phyloP scores from a whole-genome alignment of 164 flowering plant genomes.

The Saururus chinensis region DNA sequence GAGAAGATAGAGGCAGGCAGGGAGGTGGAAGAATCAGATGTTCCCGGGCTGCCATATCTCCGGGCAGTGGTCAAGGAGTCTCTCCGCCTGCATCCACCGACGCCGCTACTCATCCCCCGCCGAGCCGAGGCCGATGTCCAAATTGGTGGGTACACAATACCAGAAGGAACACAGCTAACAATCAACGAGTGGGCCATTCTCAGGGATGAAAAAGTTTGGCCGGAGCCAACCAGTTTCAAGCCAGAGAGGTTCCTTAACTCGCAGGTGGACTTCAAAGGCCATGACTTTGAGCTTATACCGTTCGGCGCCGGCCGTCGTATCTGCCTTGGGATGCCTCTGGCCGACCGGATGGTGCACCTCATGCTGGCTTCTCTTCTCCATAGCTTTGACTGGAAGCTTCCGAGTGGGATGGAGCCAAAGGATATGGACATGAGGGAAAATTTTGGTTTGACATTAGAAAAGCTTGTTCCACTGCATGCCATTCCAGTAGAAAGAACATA shows the following conservation, averaged over 20 bases:
- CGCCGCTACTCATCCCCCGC: slow-evolving; percentile 14
- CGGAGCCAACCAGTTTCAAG: slow-evolving; percentile 12
- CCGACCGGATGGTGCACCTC: slow-evolving; percentile 10
- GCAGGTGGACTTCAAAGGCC: slow-evolving; percentile 1
- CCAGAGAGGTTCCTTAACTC: slow-evolving; percentile 29
- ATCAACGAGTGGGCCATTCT: slow-evolving; percentile 33
- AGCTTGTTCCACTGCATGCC: not conserved
- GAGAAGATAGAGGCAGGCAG: not conserved
- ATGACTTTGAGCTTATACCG: slow-evolving; percentile 6
- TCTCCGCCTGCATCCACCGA: slow-evolving; percentile 10
- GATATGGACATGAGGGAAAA: slow-evolving; percentile 1
- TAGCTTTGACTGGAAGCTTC: slow-evolving; percentile 1
- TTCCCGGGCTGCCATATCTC: slow-evolving; percentile 10
- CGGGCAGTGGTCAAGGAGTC: slow-evolving; percentile 15
- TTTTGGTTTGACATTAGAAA: not conserved
- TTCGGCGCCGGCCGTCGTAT: slow-evolving; percentile 17
- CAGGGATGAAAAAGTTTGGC: slow-evolving; percentile 23
- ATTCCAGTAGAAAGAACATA: too few relatives aligned
- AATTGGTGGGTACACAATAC: slow-evolving; percentile 19
- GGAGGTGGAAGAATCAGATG: slow-evolving; percentile 13
- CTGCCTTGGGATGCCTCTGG: slow-evolving; percentile 12
- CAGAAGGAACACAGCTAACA: slow-evolving; percentile 22
- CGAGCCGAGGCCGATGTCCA: slow-evolving; percentile 18
- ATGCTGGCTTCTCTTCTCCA: slow-evolving; percentile 12
- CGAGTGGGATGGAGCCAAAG: not conserved